Percentiles rank a stretch among this genome's conserved stretches.
These are phyloP conservation scores for Aeminium ludgeri DNA, from an alignment of 495 filamentous ascomycete species.

Conservation along the genomic window DNA sequence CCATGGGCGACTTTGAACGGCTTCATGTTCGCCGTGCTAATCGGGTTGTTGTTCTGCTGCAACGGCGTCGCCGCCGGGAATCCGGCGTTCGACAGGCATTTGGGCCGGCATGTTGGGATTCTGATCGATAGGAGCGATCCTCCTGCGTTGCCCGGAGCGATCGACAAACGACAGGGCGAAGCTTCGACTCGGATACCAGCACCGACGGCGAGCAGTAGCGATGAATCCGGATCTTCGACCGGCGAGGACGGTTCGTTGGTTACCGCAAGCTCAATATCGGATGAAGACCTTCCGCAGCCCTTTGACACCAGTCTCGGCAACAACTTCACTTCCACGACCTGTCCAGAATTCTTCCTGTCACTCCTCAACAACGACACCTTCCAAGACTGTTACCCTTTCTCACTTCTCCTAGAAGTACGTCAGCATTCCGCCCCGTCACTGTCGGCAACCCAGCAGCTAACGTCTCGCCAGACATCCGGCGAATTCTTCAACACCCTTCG, in stretches of 20 bases:
- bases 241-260: background rate
- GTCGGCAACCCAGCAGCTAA: background rate
- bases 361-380: constrained; percentile 50
- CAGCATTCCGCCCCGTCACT: background rate
- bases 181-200: background rate
- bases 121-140: constrained; percentile 12
- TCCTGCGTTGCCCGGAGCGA: constrained; percentile 1
- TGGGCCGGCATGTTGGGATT: constrained; percentile 1
- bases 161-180: constrained; percentile 6
- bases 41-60: constrained; percentile 2
- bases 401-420: constrained; percentile 49
- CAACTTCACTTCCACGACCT: constrained; percentile 48
- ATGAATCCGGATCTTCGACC: constrained; percentile 1
- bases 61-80: background rate
- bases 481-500: constrained; percentile 61
- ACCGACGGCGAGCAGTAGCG: background rate
- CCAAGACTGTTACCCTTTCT: constrained; percentile 53
- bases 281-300: constrained; percentile 40
- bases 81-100: background rate
- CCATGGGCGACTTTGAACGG: constrained; percentile 3
- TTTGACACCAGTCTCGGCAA: constrained; percentile 55
- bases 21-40: constrained; percentile 1
- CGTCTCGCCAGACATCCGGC: constrained; percentile 37
- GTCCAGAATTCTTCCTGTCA: constrained; percentile 48
- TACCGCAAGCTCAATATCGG: constrained; percentile 1